A percentile compares a stretch with the other conserved stretches of the same genome.
phyloP scores from a whole-genome alignment of 495 filamentous ascomycete species.

The Cenococcum geophilum region DNA sequence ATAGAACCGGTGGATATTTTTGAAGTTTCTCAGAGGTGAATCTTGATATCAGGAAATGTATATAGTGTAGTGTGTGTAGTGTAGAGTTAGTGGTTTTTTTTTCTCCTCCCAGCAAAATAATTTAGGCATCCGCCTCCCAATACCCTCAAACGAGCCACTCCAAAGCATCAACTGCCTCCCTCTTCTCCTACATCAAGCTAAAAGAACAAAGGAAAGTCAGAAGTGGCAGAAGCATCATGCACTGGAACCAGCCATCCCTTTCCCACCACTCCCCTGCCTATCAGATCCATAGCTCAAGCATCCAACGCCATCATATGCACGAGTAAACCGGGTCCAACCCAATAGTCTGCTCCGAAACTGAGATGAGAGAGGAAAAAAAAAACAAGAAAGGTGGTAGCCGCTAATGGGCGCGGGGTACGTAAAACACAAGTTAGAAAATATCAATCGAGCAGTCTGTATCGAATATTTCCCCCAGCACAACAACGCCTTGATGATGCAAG shows the following conservation, averaged over 20 bases:
- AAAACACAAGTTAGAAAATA: too few relatives aligned
- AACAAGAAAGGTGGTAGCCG: too few relatives aligned
- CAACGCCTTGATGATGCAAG: background rate
- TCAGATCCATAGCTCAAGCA: background rate
- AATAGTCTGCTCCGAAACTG: too few relatives aligned
- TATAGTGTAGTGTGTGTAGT: conserved; percentile 1
- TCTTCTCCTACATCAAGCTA: background rate
- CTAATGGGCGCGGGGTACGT: too few relatives aligned
- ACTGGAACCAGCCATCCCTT: background rate
- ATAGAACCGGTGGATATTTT: background rate
- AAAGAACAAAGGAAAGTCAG: background rate
- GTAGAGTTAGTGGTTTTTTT: background rate
- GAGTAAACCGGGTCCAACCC: too few relatives aligned
- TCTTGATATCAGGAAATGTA: background rate
- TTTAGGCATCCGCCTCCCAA: too few relatives aligned
- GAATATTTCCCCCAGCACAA: background rate
- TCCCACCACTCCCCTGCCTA: background rate
- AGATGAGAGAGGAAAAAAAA: too few relatives aligned
- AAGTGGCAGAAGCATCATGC: background rate
- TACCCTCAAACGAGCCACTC: background rate
- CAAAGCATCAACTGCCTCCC: background rate
- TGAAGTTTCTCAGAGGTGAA: background rate
- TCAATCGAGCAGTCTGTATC: too few relatives aligned
- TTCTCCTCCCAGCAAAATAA: background rate
- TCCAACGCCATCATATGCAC: background rate